A percentile compares a stretch with the other conserved stretches of the same genome.
phyloP scores from a whole-genome alignment of 2,329 filamentous ascomycete species.

The Exophiala bonariae region DNA sequence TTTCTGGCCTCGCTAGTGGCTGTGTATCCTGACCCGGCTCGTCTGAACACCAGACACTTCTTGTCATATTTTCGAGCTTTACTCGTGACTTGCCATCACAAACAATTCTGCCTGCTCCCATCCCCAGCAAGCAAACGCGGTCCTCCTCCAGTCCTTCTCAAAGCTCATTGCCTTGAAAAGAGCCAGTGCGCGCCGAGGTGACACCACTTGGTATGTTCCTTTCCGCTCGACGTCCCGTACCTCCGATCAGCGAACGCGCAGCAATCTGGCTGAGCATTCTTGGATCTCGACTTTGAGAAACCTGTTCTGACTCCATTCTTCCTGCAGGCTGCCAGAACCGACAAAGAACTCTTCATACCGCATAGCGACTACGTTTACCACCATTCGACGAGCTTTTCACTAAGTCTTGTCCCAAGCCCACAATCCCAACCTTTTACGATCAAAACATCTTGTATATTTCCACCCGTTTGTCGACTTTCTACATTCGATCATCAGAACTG shows the following conservation, averaged over 20 bases:
- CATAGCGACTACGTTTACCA: constrained; percentile 1
- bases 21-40: constrained; percentile 16
- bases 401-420: constrained; percentile 47
- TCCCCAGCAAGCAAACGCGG: constrained; percentile 14
- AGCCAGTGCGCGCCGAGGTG: constrained; percentile 12
- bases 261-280: constrained; percentile 1
- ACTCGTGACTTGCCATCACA: constrained; percentile 12
- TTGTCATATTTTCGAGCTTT: background rate
- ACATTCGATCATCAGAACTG: too few species aligned
- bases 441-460: too few species aligned
- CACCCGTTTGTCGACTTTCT: too few species aligned
- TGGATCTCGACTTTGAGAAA: background rate
- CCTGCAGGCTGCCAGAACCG: constrained; percentile 18
- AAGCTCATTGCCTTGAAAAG: constrained; percentile 5
- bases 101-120: constrained; percentile 11
- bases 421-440: background rate
- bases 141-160: background rate
- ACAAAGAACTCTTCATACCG: constrained; percentile 7
- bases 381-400: constrained; percentile 49
- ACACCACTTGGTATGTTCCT: constrained; percentile 19
- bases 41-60: constrained; percentile 1
- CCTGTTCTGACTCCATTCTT: constrained; percentile 13
- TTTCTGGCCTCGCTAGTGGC: constrained; percentile 16
- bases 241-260: constrained; percentile 1
- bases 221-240: background rate